Evolutionary conservation across 2,329 filamentous ascomycete species (phyloP).

Genomic region (Colletotrichum limetticola): DNA sequence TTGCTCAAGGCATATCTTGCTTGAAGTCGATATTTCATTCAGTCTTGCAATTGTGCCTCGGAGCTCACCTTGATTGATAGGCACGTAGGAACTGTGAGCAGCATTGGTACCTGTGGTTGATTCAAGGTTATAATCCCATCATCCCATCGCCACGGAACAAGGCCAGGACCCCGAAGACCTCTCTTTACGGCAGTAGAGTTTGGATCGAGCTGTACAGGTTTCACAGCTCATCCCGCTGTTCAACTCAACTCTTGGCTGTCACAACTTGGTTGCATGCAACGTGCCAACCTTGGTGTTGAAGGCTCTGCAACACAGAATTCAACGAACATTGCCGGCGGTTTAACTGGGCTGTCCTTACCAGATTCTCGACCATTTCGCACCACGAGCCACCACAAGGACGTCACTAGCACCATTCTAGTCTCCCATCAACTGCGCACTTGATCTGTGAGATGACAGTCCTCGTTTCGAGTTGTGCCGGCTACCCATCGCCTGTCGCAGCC

Average conservation of each 20-base stretch:
- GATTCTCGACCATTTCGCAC: neutral
- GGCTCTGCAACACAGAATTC: neutral
- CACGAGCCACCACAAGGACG: neutral
- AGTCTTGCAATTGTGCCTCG: neutral
- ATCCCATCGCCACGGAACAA: conserved; percentile 9
- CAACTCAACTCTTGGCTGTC: conserved; percentile 14
- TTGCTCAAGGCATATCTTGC: neutral
- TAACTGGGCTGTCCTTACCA: neutral
- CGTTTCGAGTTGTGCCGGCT: conserved; percentile 11
- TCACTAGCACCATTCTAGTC: neutral
- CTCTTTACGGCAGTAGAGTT: neutral
- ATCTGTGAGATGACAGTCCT: neutral
- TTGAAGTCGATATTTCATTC: neutral
- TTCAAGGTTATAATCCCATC: conserved; percentile 17
- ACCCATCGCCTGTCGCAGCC: neutral
- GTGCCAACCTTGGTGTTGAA: neutral
- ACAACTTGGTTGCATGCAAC: neutral
- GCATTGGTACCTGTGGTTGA: neutral
- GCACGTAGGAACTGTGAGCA: neutral
- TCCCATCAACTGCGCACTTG: too few species aligned
- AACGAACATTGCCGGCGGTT: neutral
- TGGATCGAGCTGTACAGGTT: conserved; percentile 17
- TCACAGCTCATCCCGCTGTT: conserved; percentile 9
- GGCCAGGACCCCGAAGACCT: conserved; percentile 3
- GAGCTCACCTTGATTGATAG: neutral